Base-by-base conservation (phyloP, 768 basidiomycete species). In the Pisolithus sp. region DNA sequence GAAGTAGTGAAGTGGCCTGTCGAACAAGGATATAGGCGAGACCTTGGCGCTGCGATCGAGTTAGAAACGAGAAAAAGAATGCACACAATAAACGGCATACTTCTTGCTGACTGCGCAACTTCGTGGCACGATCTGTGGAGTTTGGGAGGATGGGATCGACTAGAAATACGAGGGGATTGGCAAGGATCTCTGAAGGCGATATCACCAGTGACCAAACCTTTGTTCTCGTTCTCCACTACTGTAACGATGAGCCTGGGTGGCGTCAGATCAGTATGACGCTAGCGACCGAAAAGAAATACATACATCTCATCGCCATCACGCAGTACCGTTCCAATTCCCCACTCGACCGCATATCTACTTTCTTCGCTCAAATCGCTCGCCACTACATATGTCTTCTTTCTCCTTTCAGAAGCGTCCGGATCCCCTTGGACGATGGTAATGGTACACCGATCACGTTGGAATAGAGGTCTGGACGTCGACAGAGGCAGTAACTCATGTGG, bases 331-430 rank as follows among this genome's bases (percentile, higher is more conserved):
- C 94, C 95, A 50, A 98, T 94, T 9, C 89, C 92, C 96, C 95
- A 99, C 67, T 98, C 94, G 6, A 98, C 82, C 0, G 96, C 96
- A 67, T 94, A 99, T 31, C 86, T 76, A 68, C 84, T 86, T 71
- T 99, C 95, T 58, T 96, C 91, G 54, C 89, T 92, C 60, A 98
- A 66, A 77, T 99, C 96, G 62, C 93, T 96, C 5, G 93, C 89
- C 20, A 98, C 86, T 10, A 96, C 75, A 68, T 97, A 99, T 54
- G 69, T 71, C 54, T 80, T 77, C 57, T 80, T 75, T 56, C 79
- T 76, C 63, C 80, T 79, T 41, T 78, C 71, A 51, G 79, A 79
- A 0, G 71, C 73, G 0, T 66, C 79, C 1, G 93, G 91, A 52
- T 89, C 78, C 4, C 94, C 96, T 59, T 99, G 95, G 0, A 79